These are phyloP conservation scores for Elongisporangium anandrum DNA, from an alignment of 352 stramenopile genomes.

Conservation along the genomic window DNA sequence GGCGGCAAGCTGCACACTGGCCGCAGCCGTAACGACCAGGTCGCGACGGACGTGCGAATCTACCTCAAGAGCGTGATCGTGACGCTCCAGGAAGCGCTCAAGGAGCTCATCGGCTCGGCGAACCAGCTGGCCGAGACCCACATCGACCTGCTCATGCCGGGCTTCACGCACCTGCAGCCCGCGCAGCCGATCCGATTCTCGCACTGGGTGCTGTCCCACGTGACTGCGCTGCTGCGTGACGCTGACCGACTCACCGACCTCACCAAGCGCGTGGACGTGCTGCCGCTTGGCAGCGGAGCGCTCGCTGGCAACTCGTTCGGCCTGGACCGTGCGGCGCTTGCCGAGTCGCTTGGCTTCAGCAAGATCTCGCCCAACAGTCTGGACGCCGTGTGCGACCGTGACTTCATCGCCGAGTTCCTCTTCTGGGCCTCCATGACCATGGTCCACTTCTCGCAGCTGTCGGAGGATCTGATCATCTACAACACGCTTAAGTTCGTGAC, in stretches of 20 bases:
- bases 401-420: conserved; percentile 99
- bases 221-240: conserved; percentile 92
- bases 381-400: conserved; percentile 97
- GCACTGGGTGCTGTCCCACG: conserved; percentile 97
- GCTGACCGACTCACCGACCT: conserved; percentile 92
- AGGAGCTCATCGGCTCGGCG: conserved; percentile 89
- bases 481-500: conserved; percentile 93
- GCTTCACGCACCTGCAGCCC: conserved; percentile 98
- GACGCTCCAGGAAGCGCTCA: conserved; percentile 67
- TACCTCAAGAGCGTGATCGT: conserved; percentile 87
- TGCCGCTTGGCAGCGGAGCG: conserved; percentile 95
- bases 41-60: conserved; percentile 96
- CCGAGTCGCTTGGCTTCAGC: conserved; percentile 91
- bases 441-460: conserved; percentile 96
- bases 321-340: conserved; percentile 93
- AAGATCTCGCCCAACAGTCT: conserved; percentile 95
- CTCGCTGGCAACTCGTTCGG: conserved; percentile 98
- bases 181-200: conserved; percentile 97
- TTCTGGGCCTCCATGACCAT: conserved; percentile 96
- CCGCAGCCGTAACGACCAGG: conserved; percentile 96
- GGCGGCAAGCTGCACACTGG: conserved; percentile 98
- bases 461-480: conserved; percentile 99
- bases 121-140: conserved; percentile 88
- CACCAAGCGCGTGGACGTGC: conserved; percentile 93
- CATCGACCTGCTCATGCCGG: conserved; percentile 96